Conservation (phyloP, 148 eudicot species). For the Rhododendron molle region DNA sequence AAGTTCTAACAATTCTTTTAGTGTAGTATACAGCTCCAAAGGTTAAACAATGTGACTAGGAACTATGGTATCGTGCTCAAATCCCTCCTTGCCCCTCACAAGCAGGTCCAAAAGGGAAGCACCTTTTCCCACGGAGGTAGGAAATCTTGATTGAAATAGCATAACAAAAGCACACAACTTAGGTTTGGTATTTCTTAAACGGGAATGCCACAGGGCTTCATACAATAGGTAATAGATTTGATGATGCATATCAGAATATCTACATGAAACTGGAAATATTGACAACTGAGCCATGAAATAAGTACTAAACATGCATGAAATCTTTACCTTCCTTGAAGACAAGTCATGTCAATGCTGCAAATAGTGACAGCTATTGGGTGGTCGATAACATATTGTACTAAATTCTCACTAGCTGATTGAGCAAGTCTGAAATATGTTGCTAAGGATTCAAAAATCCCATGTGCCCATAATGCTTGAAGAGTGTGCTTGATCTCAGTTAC, state of each 20-base stretch:
- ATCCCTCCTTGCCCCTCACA: too few relatives aligned
- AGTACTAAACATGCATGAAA: background rate
- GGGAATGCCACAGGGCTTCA: background rate
- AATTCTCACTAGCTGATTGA: constrained; percentile 50
- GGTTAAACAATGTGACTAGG: background rate
- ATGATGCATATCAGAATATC: background rate
- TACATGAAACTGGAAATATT: background rate
- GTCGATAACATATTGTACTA: constrained; percentile 57
- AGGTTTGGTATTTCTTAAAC: background rate
- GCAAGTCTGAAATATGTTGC: constrained; percentile 54
- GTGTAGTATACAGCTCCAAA: background rate
- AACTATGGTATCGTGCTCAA: background rate
- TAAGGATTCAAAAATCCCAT: constrained; percentile 64
- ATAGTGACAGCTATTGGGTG: constrained; percentile 68
- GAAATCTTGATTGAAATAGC: background rate
- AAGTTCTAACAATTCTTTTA: background rate
- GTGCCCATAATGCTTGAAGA: constrained; percentile 66
- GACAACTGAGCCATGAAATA: background rate
- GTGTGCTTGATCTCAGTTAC: constrained; percentile 80
- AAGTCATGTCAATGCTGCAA: constrained; percentile 84
- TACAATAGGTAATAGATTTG: background rate
- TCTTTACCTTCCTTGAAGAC: constrained; percentile 84
- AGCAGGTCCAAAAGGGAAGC: background rate
- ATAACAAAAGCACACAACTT: background rate
- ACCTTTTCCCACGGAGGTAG: background rate